Base-by-base conservation (phyloP, 2,329 filamentous ascomycete genomes). In the Neodidymelliopsis sp. region DNA sequence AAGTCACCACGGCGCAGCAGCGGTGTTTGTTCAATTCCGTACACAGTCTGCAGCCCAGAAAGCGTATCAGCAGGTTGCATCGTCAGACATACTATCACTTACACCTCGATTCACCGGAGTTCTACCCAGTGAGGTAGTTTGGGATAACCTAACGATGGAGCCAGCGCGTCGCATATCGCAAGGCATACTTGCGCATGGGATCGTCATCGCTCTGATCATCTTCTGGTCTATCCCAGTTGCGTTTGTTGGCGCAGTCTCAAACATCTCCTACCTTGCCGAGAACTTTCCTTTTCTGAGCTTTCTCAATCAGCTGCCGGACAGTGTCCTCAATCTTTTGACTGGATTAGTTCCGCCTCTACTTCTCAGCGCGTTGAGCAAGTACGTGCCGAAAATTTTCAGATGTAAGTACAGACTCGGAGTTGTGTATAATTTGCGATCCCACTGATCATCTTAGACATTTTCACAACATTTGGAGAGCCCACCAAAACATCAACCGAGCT, bases 11-110 rank as follows among this genome's bases (percentile, higher is more conserved):
- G 83, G 85, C 55, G 78, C 91, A 23, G 84, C 87, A 11, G 87
- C 91, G 16, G 90, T 94, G 9, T 99, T 99, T 63, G 86, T 99
- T 57, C 92, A 97, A 69, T 99, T 97, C 66, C 81, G 84, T 53
- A 85, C 82, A 2, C 90, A 96, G 69, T 83, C 88, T 45, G 88
- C 90, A 46, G 94, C 94, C 11, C 92, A 99, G 73, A 81, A 84
- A 42, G 93, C 93, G 11, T 93, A 85, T 70, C 94, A 99, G 72
- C 68, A 72, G 24, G 46, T 71, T 30, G 54, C 63, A n/a, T 68
- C 68, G 4, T 62, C 65, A 2, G 63, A 69, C 16, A 57, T 73
- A 22, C 80, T 97, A 7, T 86, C 91, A 2, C 92, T 99, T 86
- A 82, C 88, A 4, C 91, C 91, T 20, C 86, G 91, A 18, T 90